Percentiles rank a stretch among this genome's conserved stretches.
Evolutionary conservation across 176 grass and related monocot species (phyloP).

Genomic region (Hordeum marinum): DNA sequence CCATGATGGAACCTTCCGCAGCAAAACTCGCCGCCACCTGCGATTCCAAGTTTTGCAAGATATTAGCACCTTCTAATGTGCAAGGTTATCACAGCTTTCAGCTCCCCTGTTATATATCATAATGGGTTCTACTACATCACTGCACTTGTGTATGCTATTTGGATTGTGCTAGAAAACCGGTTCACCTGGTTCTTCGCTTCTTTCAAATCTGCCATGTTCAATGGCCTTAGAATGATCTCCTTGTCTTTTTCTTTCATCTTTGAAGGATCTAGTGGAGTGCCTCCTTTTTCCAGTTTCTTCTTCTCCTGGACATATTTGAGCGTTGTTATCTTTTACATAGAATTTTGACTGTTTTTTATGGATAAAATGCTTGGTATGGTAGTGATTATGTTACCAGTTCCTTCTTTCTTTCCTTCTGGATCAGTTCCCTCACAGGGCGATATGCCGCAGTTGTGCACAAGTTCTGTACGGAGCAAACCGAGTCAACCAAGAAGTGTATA

Average conservation of each 20-base stretch:
- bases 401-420: conserved; percentile 84
- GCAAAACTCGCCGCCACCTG: conserved; percentile 90
- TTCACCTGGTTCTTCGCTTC: conserved; percentile 90
- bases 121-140: background rate
- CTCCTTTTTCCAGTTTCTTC: conserved; percentile 38
- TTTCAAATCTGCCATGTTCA: conserved; percentile 82
- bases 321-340: background rate
- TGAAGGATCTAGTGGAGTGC: conserved; percentile 20
- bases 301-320: conserved; percentile 42
- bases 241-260: conserved; percentile 42
- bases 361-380: background rate
- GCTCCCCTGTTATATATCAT: background rate
- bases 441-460: conserved; percentile 87
- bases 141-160: background rate
- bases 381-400: conserved; percentile 57
- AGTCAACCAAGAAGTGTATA: background rate
- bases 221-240: conserved; percentile 48
- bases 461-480: conserved; percentile 46
- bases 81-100: background rate
- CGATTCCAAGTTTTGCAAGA: conserved; percentile 16
- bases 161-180: background rate
- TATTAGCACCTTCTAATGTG: background rate
- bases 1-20: conserved; percentile 76
- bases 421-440: conserved; percentile 85
- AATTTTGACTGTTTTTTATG: background rate